Evolutionary conservation across 495 filamentous ascomycete species (phyloP).

Genomic region (Aspergillus panamensis): DNA sequence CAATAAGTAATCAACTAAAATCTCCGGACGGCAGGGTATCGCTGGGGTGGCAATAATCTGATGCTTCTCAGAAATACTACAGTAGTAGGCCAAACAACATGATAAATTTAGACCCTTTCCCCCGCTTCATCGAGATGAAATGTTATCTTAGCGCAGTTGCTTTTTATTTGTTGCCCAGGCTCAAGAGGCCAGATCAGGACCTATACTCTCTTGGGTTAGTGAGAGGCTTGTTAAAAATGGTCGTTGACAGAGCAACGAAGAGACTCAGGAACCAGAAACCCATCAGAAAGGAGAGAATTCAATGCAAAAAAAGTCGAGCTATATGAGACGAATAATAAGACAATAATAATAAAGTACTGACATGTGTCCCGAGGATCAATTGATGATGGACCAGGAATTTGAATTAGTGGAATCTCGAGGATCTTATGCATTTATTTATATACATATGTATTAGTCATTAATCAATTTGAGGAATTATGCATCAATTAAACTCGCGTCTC

Average conservation of each 20-base stretch:
- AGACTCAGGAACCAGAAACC: neutral
- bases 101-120: neutral
- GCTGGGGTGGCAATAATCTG: neutral
- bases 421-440: neutral
- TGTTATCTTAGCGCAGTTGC: no score
- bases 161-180: neutral
- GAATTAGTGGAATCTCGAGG: neutral
- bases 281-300: neutral
- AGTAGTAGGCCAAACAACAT: neutral
- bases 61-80: neutral
- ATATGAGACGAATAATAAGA: neutral
- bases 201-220: slow-evolving; percentile 5
- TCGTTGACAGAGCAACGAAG: slow-evolving; percentile 10
- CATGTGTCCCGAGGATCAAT: neutral
- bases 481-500: slow-evolving; percentile 42
- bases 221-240: neutral
- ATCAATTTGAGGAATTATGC: slow-evolving; percentile 11
- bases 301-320: neutral
- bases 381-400: neutral
- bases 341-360: neutral
- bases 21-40: neutral
- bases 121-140: neutral
- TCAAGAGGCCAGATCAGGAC: neutral
- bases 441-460: neutral
- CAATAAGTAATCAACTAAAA: neutral